A percentile compares a stretch with the other conserved stretches of the same genome.
These are phyloP conservation scores for Agaricus sinodeliciosus DNA, from an alignment of 768 basidiomycete genomes.

Conservation along the genomic window DNA sequence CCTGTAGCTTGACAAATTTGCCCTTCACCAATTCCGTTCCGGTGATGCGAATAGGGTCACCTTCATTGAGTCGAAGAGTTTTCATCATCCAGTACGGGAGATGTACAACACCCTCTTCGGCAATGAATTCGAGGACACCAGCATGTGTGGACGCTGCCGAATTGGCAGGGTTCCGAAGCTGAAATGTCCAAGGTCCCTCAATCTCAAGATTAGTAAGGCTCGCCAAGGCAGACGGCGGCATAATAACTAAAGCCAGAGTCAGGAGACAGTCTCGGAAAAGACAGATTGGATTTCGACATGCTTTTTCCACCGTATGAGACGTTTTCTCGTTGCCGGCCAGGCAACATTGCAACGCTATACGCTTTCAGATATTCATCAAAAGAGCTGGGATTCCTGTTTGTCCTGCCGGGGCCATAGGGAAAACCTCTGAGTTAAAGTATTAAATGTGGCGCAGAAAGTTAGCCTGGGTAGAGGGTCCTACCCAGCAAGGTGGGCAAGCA, in stretches of 20 bases:
- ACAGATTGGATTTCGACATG: constrained; percentile 22
- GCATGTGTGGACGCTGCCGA: constrained; percentile 85
- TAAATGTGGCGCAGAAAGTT: constrained; percentile 6
- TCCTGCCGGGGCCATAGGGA: constrained; percentile 38
- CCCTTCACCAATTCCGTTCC: constrained; percentile 88
- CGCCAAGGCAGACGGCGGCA: constrained; percentile 94
- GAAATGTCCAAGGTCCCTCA: constrained; percentile 93
- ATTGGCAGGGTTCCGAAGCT: constrained; percentile 87
- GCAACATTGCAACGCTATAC: constrained; percentile 92
- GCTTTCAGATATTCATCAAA: constrained; percentile 94
- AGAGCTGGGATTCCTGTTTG: constrained; percentile 54
- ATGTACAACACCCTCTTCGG: constrained; percentile 92
- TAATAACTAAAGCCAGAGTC: constrained; percentile 62
- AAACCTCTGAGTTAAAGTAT: constrained; percentile 37
- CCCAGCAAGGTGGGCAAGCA: constrained; percentile 65
- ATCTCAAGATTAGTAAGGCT: constrained; percentile 83
- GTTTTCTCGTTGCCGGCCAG: constrained; percentile 80
- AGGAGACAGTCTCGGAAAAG: constrained; percentile 7
- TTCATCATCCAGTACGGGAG: constrained; percentile 99
- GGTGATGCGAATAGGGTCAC: constrained; percentile 90
- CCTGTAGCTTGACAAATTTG: constrained; percentile 94
- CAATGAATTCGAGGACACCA: constrained; percentile 98
- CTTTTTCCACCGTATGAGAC: constrained; percentile 97
- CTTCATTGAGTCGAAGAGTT: constrained; percentile 86
- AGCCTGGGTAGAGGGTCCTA: constrained; percentile 20